Percentiles rank a stretch among this genome's conserved stretches.
phyloP scores from a whole-genome alignment of 108 stramenopile genomes.

The Ochromonas danica region DNA sequence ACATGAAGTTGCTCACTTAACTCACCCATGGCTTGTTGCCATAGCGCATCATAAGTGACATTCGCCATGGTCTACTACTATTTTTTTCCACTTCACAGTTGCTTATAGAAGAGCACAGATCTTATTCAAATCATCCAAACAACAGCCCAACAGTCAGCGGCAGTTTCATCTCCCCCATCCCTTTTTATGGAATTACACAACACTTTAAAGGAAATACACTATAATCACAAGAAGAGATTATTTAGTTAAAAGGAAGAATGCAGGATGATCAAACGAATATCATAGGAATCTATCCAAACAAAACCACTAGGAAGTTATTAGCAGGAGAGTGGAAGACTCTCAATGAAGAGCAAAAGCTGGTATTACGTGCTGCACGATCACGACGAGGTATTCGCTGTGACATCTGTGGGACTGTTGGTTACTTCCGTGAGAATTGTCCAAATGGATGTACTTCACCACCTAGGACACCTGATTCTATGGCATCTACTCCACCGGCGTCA shows the following conservation, averaged over 20 bases:
- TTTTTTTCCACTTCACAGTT: no score
- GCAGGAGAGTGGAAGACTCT: neutral
- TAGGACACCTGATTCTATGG: neutral
- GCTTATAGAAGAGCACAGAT: no score
- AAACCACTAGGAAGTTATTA: neutral
- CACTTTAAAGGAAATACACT: no score
- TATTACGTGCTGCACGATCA: neutral
- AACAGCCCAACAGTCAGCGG: no score
- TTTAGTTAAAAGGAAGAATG: no score
- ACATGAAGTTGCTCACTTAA: slow-evolving; percentile 65
- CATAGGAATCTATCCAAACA: neutral
- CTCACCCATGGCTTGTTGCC: slow-evolving; percentile 65
- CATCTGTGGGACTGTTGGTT: neutral
- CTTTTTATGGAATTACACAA: no score
- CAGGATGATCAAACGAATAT: no score
- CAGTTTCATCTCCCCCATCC: no score
- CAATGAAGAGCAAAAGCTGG: neutral
- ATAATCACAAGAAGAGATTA: no score
- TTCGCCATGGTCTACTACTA: slow-evolving; percentile 35
- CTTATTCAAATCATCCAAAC: no score
- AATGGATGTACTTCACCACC: neutral
- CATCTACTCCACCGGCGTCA: neutral
- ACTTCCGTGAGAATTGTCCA: slow-evolving; percentile 22
- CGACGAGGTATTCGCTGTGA: neutral
- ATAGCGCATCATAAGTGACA: slow-evolving; percentile 55